phyloP scores from a whole-genome alignment of 176 grass and related monocot species.

The Carex kokanica region DNA sequence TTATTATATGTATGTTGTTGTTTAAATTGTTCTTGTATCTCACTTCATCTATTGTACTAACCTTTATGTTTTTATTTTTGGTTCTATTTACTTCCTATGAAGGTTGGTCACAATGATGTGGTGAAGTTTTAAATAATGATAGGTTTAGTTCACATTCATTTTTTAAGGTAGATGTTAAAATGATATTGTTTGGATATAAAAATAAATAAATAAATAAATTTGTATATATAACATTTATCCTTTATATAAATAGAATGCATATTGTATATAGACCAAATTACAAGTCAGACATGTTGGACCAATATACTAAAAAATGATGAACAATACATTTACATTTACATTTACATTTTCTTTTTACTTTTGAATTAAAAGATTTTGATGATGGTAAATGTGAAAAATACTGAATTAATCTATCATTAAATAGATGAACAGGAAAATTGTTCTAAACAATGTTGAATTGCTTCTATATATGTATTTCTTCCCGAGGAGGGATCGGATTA shows the following conservation, averaged over 20 bases:
- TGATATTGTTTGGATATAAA: not conserved
- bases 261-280: too few species aligned
- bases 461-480: not conserved
- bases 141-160: not conserved
- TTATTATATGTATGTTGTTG: not conserved
- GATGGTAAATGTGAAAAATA: not conserved
- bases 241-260: not conserved
- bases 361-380: not conserved
- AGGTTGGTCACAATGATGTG: not conserved
- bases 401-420: not conserved
- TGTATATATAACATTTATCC: too few species aligned
- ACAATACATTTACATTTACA: too few species aligned
- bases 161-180: not conserved
- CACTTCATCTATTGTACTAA: constrained; percentile 16
- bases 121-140: not conserved
- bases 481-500: too few species aligned
- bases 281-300: too few species aligned
- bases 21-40: constrained; percentile 12
- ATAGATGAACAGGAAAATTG: not conserved
- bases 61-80: not conserved
- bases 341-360: not conserved
- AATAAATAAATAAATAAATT: too few species aligned
- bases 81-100: not conserved
- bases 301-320: not conserved
- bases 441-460: not conserved